phyloP scores from a whole-genome alignment of 306 rosid species.

The Lathyrus oleraceus region DNA sequence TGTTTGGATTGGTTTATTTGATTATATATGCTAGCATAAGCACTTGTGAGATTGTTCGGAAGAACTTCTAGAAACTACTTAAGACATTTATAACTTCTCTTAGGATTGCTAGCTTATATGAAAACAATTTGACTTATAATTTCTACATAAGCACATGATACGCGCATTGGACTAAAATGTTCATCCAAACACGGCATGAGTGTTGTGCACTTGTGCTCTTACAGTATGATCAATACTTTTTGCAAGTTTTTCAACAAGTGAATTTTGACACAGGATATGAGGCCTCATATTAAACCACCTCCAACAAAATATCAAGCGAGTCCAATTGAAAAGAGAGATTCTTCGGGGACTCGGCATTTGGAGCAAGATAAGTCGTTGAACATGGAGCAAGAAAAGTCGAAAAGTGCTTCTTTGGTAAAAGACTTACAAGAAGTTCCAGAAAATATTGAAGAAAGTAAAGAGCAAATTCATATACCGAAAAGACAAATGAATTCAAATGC shows the following conservation, averaged over 20 bases:
- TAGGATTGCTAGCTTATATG: neutral
- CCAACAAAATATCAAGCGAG: constrained; percentile 38
- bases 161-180: neutral
- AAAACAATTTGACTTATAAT: neutral
- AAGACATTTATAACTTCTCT: neutral
- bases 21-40: neutral
- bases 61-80: neutral
- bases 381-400: constrained; percentile 28
- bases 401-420: constrained; percentile 23
- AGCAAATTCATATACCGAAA: constrained; percentile 4
- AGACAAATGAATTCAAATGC: constrained; percentile 25
- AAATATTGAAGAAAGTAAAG: neutral
- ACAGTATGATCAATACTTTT: too few species aligned
- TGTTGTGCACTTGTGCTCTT: too few species aligned
- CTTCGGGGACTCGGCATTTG: constrained; percentile 27
- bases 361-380: constrained; percentile 33
- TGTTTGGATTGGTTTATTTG: neutral
- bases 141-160: neutral
- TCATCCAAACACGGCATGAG: neutral
- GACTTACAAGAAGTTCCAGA: neutral
- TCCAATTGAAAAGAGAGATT: constrained; percentile 31
- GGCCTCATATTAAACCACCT: constrained; percentile 55
- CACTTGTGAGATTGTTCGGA: neutral
- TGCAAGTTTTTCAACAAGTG: constrained; percentile 11
- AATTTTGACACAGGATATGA: constrained; percentile 56